Percentiles rank a stretch among this genome's conserved stretches.
These are phyloP conservation scores for Cyclotella cryptica DNA, from an alignment of 108 stramenopile genomes.

Conservation along the genomic window DNA sequence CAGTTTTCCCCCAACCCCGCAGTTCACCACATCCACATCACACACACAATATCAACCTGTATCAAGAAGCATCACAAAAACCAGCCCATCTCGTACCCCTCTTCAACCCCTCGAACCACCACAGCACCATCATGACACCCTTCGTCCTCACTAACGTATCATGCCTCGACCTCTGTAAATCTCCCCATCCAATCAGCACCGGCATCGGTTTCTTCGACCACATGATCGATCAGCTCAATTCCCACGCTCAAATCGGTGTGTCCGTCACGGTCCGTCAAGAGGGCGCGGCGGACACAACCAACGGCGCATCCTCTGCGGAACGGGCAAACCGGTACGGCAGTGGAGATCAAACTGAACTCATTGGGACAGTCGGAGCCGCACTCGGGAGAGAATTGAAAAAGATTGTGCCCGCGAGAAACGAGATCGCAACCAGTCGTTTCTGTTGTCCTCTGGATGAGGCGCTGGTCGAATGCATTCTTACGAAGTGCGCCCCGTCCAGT, in stretches of 20 bases:
- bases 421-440: slow-evolving; percentile 52
- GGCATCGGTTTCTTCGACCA: slow-evolving; percentile 90
- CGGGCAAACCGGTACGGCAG: slow-evolving; percentile 59
- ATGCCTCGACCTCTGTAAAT: slow-evolving; percentile 42
- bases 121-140: slow-evolving; percentile 21
- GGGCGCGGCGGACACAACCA: not conserved
- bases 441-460: slow-evolving; percentile 91
- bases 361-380: slow-evolving; percentile 57
- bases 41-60: too few relatives aligned
- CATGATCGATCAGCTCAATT: slow-evolving; percentile 92
- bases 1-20: too few relatives aligned
- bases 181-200: slow-evolving; percentile 62
- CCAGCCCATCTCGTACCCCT: too few relatives aligned
- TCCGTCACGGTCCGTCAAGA: slow-evolving; percentile 51
- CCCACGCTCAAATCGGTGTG: slow-evolving; percentile 88
- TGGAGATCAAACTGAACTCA: slow-evolving; percentile 58
- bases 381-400: slow-evolving; percentile 61
- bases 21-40: too few relatives aligned
- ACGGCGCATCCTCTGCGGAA: slow-evolving; percentile 25
- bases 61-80: too few relatives aligned
- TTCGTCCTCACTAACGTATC: slow-evolving; percentile 40
- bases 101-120: not conserved
- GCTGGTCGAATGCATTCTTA: slow-evolving; percentile 73
- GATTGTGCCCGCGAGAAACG: slow-evolving; percentile 4
- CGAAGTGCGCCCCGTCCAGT: slow-evolving; percentile 5